phyloP scores from a whole-genome alignment of 768 basidiomycete species.

The Podaxis sp. region DNA sequence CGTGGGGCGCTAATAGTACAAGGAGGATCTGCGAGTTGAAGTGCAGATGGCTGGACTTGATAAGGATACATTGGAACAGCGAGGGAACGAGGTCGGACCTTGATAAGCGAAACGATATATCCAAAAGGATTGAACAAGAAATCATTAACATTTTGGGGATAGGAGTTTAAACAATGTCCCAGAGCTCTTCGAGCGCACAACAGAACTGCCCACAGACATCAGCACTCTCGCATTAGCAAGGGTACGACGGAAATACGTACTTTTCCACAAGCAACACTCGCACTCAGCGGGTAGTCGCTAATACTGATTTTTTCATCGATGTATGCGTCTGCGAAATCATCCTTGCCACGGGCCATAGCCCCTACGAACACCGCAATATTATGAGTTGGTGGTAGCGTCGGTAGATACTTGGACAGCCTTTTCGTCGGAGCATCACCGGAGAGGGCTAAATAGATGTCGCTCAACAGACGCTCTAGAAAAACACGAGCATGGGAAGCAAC shows the following conservation, averaged over 20 bases:
- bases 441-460: conserved; percentile 52
- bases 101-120: neutral
- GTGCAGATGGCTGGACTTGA: conserved; percentile 36
- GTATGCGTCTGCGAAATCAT: conserved; percentile 94
- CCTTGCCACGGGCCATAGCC: conserved; percentile 95
- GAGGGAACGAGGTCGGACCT: conserved; percentile 4
- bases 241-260: conserved; percentile 43
- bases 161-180: conserved; percentile 76
- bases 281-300: conserved; percentile 90
- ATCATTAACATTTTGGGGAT: neutral
- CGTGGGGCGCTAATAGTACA: neutral
- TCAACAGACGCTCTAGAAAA: neutral
- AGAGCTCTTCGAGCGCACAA: conserved; percentile 90
- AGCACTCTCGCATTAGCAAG: neutral
- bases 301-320: conserved; percentile 98
- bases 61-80: conserved; percentile 22
- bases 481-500: conserved; percentile 28
- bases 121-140: conserved; percentile 1
- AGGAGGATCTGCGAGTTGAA: conserved; percentile 43
- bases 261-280: conserved; percentile 96
- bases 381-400: conserved; percentile 83
- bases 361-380: conserved; percentile 95
- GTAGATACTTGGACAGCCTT: conserved; percentile 80
- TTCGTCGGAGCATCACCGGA: conserved; percentile 88
- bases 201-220: conserved; percentile 59